Percentiles rank a stretch among this genome's conserved stretches.
Evolutionary conservation across 306 rosid species (phyloP).

Genomic region (Alnus rubra): DNA sequence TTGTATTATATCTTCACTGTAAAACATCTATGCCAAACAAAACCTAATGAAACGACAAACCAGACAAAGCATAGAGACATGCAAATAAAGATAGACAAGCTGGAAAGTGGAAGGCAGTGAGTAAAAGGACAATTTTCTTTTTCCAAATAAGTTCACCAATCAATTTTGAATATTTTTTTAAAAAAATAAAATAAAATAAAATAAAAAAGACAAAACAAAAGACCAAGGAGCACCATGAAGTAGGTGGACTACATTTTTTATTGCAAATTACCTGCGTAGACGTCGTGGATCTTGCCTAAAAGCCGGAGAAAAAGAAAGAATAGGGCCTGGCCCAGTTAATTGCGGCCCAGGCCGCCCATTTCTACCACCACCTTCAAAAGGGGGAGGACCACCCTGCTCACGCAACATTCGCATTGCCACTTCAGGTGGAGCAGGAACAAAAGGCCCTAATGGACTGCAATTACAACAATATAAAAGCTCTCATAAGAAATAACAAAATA

Average conservation of each 20-base stretch:
- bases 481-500: too few species aligned
- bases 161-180: too few species aligned
- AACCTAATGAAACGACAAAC: too few species aligned
- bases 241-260: neutral
- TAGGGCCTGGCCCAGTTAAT: slow-evolving; percentile 71
- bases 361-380: slow-evolving; percentile 77
- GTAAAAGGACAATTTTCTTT: too few species aligned
- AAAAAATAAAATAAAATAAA: too few species aligned
- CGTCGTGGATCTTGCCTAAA: slow-evolving; percentile 89
- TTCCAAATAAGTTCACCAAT: too few species aligned
- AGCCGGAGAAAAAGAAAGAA: slow-evolving; percentile 69
- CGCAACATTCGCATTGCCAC: slow-evolving; percentile 98
- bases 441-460: slow-evolving; percentile 95
- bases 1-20: too few species aligned
- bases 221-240: neutral
- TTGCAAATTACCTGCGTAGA: slow-evolving; percentile 69
- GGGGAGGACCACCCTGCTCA: slow-evolving; percentile 95
- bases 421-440: slow-evolving; percentile 99
- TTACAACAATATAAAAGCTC: neutral
- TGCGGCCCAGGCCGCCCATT: slow-evolving; percentile 64
- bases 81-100: too few species aligned
- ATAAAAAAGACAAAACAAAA: too few species aligned
- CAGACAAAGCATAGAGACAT: too few species aligned
- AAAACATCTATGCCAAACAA: too few species aligned
- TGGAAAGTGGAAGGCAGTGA: too few species aligned